A percentile compares a stretch with the other conserved stretches of the same genome.
Evolutionary conservation across 306 rosid genomes (phyloP).

Genomic region (Malus sylvestris): DNA sequence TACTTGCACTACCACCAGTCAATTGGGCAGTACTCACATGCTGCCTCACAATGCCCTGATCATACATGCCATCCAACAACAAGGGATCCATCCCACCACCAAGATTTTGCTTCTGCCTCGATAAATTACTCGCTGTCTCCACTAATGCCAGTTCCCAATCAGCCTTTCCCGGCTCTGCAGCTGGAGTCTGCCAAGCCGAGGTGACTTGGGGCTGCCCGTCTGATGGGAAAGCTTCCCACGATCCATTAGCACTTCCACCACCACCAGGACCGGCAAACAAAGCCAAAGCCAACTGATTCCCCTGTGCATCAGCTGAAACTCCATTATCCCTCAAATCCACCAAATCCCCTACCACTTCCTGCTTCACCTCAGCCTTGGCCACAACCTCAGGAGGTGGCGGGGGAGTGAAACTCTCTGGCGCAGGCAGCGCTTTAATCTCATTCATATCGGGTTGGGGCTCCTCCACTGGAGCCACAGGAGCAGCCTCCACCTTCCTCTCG

Average conservation of each 20-base stretch:
- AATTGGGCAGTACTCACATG: conserved; percentile 70
- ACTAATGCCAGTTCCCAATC: conserved; percentile 99
- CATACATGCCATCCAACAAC: conserved; percentile 89
- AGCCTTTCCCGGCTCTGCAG: conserved; percentile 83
- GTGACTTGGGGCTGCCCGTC: conserved; percentile 82
- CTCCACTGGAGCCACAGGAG: conserved; percentile 31
- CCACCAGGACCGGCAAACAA: conserved; percentile 73
- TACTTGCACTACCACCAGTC: conserved; percentile 94
- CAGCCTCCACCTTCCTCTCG: conserved; percentile 56
- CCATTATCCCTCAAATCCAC: conserved; percentile 80
- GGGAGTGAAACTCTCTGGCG: conserved; percentile 77
- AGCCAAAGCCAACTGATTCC: conserved; percentile 79
- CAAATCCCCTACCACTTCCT: conserved; percentile 46
- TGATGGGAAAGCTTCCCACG: conserved; percentile 94
- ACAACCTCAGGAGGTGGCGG: conserved; percentile 65
- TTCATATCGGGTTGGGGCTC: conserved; percentile 68
- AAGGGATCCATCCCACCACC: conserved; percentile 94
- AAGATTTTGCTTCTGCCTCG: conserved; percentile 57
- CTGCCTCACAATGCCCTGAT: conserved; percentile 94
- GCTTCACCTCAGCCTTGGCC: conserved; percentile 44
- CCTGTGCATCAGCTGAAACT: conserved; percentile 74
- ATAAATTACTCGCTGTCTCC: conserved; percentile 79
- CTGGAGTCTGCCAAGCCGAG: conserved; percentile 96
- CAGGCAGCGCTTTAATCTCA: conserved; percentile 85
- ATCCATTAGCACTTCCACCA: conserved; percentile 56